Evolutionary conservation across 208 protist species (phyloP), one percentile per base, ranked within the genome.

Genomic region (Acanthamoeba polyphaga): DNA sequence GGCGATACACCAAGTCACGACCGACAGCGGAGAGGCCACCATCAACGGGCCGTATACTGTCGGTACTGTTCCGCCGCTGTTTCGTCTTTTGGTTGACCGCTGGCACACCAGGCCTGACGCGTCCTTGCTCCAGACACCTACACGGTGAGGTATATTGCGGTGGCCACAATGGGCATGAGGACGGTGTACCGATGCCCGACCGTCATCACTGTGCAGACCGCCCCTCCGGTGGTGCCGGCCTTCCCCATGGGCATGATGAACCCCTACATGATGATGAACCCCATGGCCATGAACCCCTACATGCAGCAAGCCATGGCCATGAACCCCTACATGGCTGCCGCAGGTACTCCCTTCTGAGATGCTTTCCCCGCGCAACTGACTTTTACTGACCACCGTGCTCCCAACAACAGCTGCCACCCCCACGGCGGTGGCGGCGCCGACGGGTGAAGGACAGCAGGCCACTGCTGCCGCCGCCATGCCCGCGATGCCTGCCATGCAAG

Each of bases 241-340:
- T 82, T 82, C 46, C 74, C 74, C n/a, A 51, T 51, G 74, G 46
- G 32, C 43, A 82, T 82, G 62, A 68, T 29, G 43, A 82, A 82
- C 46, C 74, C 74, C 24, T 82, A 82, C 74, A 82, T 82, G 74
- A 53, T 53, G 43, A 82, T 82, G 74, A 82, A 80, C 72, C 72
- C 72, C 68, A 82, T 82, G 74, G n/a, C n/a, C 17, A 82, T 82
- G 74, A 82, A 68, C 62, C 62, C 62, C 22, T 68, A 68, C 62
- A 80, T 80, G 70, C 70, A 80, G 38, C 70, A 80, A n/a, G 70
- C 70, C 70, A 80, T 80, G 70, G 38, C 38, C 34, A 82, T 82
- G 74, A 82, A 82, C 32, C 74, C 74, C 43, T 82, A 82, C 74
- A 53, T 53, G 74, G 32, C 74, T 38, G 43, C 32, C n/a, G 66